Evolutionary conservation across 441 rosid species (phyloP).

Genomic region (Macaranga tanarius): DNA sequence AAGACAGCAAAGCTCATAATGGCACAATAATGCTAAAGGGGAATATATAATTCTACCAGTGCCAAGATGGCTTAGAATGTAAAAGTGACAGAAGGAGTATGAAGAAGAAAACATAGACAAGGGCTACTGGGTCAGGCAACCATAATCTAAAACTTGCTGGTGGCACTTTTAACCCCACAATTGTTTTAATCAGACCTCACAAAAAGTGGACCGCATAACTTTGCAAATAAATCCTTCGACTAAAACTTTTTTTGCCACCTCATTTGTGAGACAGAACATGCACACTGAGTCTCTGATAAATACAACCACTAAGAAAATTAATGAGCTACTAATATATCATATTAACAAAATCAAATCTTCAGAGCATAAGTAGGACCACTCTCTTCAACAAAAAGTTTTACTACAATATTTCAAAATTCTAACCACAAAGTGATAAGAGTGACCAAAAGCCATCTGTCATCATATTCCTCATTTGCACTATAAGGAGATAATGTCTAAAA

Average conservation of each 20-base stretch:
- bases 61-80: background rate
- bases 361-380: background rate
- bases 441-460: background rate
- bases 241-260: constrained; percentile 4
- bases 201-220: background rate
- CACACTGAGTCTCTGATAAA: background rate
- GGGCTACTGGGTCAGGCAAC: background rate
- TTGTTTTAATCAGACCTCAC: background rate
- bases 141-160: background rate
- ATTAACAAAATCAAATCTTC: background rate
- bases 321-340: background rate
- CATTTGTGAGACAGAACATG: background rate
- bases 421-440: background rate
- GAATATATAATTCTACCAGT: background rate
- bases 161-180: background rate
- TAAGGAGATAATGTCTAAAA: background rate
- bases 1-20: constrained; percentile 14
- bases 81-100: background rate
- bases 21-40: background rate
- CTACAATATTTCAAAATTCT: background rate
- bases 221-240: background rate
- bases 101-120: background rate
- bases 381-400: background rate
- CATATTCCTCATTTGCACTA: background rate
- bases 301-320: constrained; percentile 1